Evolutionary conservation across 805 yeast genomes (phyloP), one percentile per base, ranked within the genome.

Genomic region (Yarrowia keelungensis): DNA sequence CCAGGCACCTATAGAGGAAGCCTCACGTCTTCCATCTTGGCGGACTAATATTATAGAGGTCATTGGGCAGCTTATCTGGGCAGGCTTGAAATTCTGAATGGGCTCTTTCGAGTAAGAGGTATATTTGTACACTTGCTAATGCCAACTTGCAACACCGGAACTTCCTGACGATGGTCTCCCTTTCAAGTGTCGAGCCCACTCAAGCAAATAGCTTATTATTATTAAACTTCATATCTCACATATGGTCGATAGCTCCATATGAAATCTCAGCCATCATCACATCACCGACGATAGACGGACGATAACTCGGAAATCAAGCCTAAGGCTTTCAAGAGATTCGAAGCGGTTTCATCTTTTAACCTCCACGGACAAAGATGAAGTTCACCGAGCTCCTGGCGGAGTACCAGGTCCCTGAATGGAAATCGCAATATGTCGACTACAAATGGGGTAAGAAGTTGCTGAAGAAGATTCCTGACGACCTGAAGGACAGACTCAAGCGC

Each of bases 361-460:
- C 15, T 12, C 22, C n/a, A 8, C 19, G 8, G 9, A 11, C 19
- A 19, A 35, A n/a, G 12, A 62, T 62, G 67, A 62, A 49, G 15
- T 62, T 62, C 32, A 62, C 67, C 38, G 67, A 62, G 32, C 56
- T 62, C 15, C 19, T 62, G 54, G 43, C 67, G 2, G 67, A 62
- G 56, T 62, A 47, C 32, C 69, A 73, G 76, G 79, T 81, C 8
- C 84, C 84, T 1, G 84, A 81, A 70, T 81, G 84, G 84, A 73
- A 80, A 47, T 72, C 76, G 59, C 81, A 79, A 70, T 81, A 81
- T 69, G 71, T 81, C 19, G 80, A 81, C 72, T 81, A 81, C 67
- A 76, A 76, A 67, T 46, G 67, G 67, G 67, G 67, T 3, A 62
- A 62, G 41, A 62, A 62, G 56, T 38, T 62, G 12, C 67, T 62